These are phyloP conservation scores for Penicillium fimorum DNA, from an alignment of 495 filamentous ascomycete genomes.

Conservation along the genomic window DNA sequence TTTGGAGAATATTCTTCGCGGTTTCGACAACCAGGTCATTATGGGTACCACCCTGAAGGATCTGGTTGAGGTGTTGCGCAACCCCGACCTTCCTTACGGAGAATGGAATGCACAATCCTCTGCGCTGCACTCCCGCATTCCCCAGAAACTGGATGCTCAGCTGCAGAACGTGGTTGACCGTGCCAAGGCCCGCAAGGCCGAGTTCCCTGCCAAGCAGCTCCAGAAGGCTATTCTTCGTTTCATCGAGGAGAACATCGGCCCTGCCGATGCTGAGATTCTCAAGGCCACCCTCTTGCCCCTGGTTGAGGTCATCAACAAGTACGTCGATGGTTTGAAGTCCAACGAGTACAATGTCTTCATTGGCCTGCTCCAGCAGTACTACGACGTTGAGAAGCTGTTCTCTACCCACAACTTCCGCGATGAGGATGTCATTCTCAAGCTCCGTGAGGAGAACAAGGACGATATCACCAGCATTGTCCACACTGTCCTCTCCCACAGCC, in stretches of 20 bases:
- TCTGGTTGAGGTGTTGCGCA: constrained; percentile 82
- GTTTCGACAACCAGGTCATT: constrained; percentile 96
- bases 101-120: constrained; percentile 95
- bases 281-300: constrained; percentile 75
- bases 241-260: constrained; percentile 78
- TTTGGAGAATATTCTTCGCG: constrained; percentile 84
- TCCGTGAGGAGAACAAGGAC: constrained; percentile 95
- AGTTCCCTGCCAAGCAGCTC: constrained; percentile 92
- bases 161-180: constrained; percentile 83
- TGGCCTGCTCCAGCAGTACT: constrained; percentile 74
- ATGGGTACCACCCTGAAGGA: constrained; percentile 88
- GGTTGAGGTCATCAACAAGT: constrained; percentile 75
- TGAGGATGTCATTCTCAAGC: constrained; percentile 90
- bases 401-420: constrained; percentile 80
- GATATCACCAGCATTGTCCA: constrained; percentile 79
- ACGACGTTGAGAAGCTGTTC: constrained; percentile 80
- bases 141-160: constrained; percentile 79
- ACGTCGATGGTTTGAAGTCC: constrained; percentile 82
- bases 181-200: constrained; percentile 67
- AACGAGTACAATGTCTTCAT: constrained; percentile 86
- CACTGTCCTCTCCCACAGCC: constrained; percentile 89
- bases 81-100: constrained; percentile 89
- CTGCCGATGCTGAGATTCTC: constrained; percentile 66
- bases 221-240: constrained; percentile 81
- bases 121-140: constrained; percentile 93